Evolutionary conservation across 495 filamentous ascomycete species (phyloP).

Genomic region (Geopyxis carbonaria): DNA sequence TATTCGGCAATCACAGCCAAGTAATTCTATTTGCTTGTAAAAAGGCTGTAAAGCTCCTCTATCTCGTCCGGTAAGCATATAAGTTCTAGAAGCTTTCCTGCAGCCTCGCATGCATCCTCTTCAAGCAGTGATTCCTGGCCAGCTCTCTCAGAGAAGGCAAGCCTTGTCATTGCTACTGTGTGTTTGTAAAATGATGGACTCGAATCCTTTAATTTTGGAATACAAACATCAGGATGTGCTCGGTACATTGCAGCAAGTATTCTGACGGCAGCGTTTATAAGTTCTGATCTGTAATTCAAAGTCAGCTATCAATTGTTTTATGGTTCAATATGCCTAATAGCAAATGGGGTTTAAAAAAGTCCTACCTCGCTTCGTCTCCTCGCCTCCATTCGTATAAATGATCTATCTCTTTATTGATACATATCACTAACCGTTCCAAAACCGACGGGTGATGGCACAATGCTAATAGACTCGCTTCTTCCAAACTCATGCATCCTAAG

Average conservation of each 20-base stretch:
- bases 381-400: slow-evolving; percentile 38
- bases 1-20: no score
- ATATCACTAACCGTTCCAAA: slow-evolving; percentile 42
- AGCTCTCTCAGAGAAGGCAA: slow-evolving; percentile 48
- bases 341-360: background rate
- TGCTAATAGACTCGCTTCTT: slow-evolving; percentile 34
- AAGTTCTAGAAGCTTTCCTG: slow-evolving; percentile 46
- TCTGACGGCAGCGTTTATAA: slow-evolving; percentile 46
- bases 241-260: slow-evolving; percentile 42
- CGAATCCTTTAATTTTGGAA: slow-evolving; percentile 43
- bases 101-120: slow-evolving; percentile 47
- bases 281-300: slow-evolving; percentile 22
- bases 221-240: slow-evolving; percentile 32
- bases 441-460: slow-evolving; percentile 38
- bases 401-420: slow-evolving; percentile 47
- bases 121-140: slow-evolving; percentile 49
- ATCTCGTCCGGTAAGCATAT: slow-evolving; percentile 54
- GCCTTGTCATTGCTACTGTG: slow-evolving; percentile 43
- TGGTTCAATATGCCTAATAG: background rate
- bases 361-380: slow-evolving; percentile 15
- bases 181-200: slow-evolving; percentile 47
- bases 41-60: slow-evolving; percentile 43
- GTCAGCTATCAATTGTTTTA: slow-evolving; percentile 4
- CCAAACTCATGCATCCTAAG: slow-evolving; percentile 33
- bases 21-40: slow-evolving; percentile 31